Evolutionary conservation across 2,329 filamentous ascomycete species (phyloP).

Genomic region (Cladorrhinum sp.): DNA sequence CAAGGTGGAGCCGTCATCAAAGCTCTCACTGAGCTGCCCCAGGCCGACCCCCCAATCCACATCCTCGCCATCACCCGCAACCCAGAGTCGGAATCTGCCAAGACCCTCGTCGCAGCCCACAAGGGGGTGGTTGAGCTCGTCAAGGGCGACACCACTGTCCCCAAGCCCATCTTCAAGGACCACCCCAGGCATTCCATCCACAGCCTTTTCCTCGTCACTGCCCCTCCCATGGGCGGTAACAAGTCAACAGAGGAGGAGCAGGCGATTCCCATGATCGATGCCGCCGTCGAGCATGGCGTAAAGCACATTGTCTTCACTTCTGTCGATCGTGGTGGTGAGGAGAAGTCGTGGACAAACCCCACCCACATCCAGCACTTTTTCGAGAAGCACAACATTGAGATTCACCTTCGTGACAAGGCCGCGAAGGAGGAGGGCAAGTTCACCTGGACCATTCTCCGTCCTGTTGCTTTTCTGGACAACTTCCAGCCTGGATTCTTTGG

Average conservation of each 20-base stretch:
- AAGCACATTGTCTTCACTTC: conserved; percentile 32
- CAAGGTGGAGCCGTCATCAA: conserved; percentile 32
- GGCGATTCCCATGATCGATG: conserved; percentile 36
- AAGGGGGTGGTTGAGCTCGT: conserved; percentile 33
- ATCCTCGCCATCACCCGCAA: conserved; percentile 30
- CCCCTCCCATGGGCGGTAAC: conserved; percentile 15
- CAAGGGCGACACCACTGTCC: conserved; percentile 34
- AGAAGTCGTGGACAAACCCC: conserved; percentile 29
- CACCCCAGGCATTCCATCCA: conserved; percentile 31
- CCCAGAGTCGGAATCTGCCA: conserved; percentile 27
- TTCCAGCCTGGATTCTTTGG: conserved; percentile 34
- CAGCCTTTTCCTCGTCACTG: conserved; percentile 36
- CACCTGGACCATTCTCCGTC: conserved; percentile 40
- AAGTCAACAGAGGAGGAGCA: conserved; percentile 35
- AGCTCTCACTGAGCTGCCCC: conserved; percentile 29
- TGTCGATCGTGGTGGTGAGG: conserved; percentile 34
- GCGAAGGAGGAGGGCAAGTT: conserved; percentile 23
- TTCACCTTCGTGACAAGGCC: conserved; percentile 47
- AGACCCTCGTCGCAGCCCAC: conserved; percentile 38
- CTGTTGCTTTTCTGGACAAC: conserved; percentile 42
- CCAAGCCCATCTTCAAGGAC: conserved; percentile 34
- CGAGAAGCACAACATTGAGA: conserved; percentile 57
- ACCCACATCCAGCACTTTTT: conserved; percentile 30
- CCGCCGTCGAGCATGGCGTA: conserved; percentile 32
- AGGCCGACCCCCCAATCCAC: conserved; percentile 13